Evolutionary conservation across 495 filamentous ascomycete genomes (phyloP), one percentile per base, ranked within the genome.

Genomic region (Penicillium crystallinum): DNA sequence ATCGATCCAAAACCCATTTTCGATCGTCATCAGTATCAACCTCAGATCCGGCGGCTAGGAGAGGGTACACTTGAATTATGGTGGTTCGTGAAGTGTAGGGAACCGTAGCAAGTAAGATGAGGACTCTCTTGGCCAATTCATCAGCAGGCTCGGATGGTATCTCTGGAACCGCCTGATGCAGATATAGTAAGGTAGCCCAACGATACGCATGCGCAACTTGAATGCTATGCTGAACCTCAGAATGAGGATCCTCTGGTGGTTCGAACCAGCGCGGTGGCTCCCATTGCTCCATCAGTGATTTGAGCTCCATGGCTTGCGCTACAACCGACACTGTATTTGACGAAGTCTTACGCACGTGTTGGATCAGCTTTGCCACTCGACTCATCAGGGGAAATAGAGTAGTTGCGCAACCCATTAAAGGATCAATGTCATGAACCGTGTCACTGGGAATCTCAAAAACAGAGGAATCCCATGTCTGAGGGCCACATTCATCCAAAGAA

Each of bases 151-250:
- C 69, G 1, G 77, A 86, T 8, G 84, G 84, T 30, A 90, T 79
- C 59, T 90, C 87, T 2, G 88, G 88, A 3, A 91, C 83, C 5
- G 88, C 84, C 65, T 90, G 86, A 49, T 89, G 86, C 1, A 91
- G 80, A 52, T 89, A 88, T 5, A 90, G 67, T 7, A 91, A 65
- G 0, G 86, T 89, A 4, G 88, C 87, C 74, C 79, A 87, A 34
- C 85, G 84, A 57, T 91, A 91, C 10, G 88, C 86, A 62, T 89
- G 81, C 1, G 88, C 88, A 0, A 86, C 89, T 48, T 82, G 81
- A 21, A 88, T 67, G 36, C 81, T 82, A 60, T 91, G 83, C 46
- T 81, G 76, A 6, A 89, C 76, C 21, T 82, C 76, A 0, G 77
- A 80, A 0, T 81, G 80, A 0, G 80, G 80, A 59, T 90, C 88